Evolutionary conservation across 768 basidiomycete genomes (phyloP), one percentile per base, ranked within the genome.

Genomic region (Phanerodontia chrysosporium): DNA sequence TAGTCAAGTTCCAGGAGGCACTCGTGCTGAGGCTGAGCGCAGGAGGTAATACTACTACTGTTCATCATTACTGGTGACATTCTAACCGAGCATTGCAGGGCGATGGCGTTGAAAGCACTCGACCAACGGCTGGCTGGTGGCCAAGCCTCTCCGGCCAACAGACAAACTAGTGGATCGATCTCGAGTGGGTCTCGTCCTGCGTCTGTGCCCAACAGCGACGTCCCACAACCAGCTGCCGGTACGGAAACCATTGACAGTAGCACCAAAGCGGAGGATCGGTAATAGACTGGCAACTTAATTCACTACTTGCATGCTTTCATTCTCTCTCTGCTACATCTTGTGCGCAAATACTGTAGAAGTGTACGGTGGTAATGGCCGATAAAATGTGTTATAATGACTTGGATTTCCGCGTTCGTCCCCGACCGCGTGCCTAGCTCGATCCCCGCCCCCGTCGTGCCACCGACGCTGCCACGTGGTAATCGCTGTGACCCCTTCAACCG

Each of bases 11-110:
- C 93, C 95, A 35, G 95, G 92, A 14, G 90, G 87, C 68, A 87
- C 94, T 21, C 82, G 97, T 32, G 97, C 97, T 22, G 97, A 99
- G 74, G 97, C 97, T 21, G 97, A 99, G 76, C 80, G 97, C 60
- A 78, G 96, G 77, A 83, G 96, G 95, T 95, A 62, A 58, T 83
- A 58, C 58, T 67, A 25, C 62, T 55, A n/a, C 53, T 24, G 5
- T 56, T 56, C n/a, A 39, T 18, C 2, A 49, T 7, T 27, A 32
- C 13, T 57, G 6, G 13, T 16, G 56, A 10, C 64, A 55, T 29
- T 48, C 45, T 48, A 42, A 57, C 44, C 21, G 7, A 28, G 21
- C 25, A 18, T 55, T 60, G 25, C 67, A 97, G 96, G 65, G 94
- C 95, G 1, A 84, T 99, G 79, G 97, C 97, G 29, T 76, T 99